Evolutionary conservation across 176 grass and related monocot species (phyloP), one percentile per base, ranked within the genome.

Genomic region (Secale cereale): DNA sequence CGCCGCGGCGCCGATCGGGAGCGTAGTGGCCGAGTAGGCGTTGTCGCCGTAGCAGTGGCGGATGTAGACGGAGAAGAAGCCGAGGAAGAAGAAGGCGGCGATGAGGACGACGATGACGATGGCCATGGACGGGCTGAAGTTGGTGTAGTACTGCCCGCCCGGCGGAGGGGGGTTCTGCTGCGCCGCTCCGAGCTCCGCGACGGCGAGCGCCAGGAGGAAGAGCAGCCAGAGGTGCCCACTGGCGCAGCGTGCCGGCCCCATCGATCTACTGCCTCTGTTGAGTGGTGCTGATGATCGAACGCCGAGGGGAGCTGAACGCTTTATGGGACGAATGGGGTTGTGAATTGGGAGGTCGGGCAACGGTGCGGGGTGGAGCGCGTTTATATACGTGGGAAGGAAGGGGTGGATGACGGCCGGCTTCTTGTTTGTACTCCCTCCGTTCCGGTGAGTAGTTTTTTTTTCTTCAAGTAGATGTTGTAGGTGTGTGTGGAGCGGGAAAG

Each of bases 51-150:
- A 65, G 87, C 89, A 94, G 84, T 91, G 91, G 40, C 96, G 96
- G 72, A 92, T 23, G 85, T 91, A 98, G 77, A 98, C 83, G 63
- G 92, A 95, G 78, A 94, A 98, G 89, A 95, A 98, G 3, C 93
- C 91, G 14, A 95, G 89, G 77, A 98, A 83, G 86, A 98, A 95
- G 87, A 95, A 95, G 79, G 80, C 87, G 4, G 80, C 73, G 83
- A 98, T 95, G 52, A 98, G 83, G 37, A 94, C 80, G 5, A 95
- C 89, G 83, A 92, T 84, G 45, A 98, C 86, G 87, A 95, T 88
- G 30, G 91, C 80, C 93, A 92, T 94, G 74, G 96, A 90, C 19
- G 93, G 91, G 66, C 19, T 94, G 73, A 98, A 95, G 82, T 5
- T 90, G 6, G 33, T 0, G 74, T 83, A 72, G 77, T 75, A 65